Base-by-base conservation (phyloP, 2,329 filamentous ascomycete species). In the Xylariaceae sp. region DNA sequence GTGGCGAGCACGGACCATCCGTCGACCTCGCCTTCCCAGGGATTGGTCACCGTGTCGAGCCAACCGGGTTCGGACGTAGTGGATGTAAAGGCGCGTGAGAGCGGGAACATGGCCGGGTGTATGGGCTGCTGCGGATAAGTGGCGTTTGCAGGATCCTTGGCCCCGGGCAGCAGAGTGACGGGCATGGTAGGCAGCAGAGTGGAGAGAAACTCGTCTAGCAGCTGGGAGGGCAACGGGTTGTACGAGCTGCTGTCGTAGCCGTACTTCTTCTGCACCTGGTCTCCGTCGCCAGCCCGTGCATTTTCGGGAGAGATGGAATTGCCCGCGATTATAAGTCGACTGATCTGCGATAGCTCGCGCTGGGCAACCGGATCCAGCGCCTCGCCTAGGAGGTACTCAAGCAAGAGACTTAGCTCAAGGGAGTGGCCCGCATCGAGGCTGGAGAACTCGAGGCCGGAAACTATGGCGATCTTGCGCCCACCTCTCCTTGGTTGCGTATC, bases 71-170 rank as follows among this genome's bases (percentile, higher is more conserved):
- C 68, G 12, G 52, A 32, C 2, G 51, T 42, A n/a, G 56, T 50
- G 9, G 71, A 65, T 23, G 73, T 74, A 57, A 87, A 98, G 6
- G 75, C 67, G 47, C 88, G 74, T 13, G 87, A 71, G 7, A 75
- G 72, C 0, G 88, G 85, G 53, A 98, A 92, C 77, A 98, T 88
- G 44, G 92, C 90, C 4, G 85, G 71, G 62, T 98, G 92, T 34
- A 98, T 85, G 1, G 87, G 84, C 61, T 97, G 92, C 57, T 98
- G 92, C 0, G 92, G 92, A 18, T 95, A 78, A 47, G 86, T 85
- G 36, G 85, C 79, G 56, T 94, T 95, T 34, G 92, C 88, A 0
- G 92, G 89, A 60, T 98, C 94, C 21, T 76, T 73, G 12, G 75
- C 76, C 12, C 92, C 92, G 0, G 94, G 88, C 46, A 98, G 75